Percentiles rank a stretch among this genome's conserved stretches.
Evolutionary conservation across 352 stramenopile species (phyloP).

Genomic region (Phytopythium kandeliae): DNA sequence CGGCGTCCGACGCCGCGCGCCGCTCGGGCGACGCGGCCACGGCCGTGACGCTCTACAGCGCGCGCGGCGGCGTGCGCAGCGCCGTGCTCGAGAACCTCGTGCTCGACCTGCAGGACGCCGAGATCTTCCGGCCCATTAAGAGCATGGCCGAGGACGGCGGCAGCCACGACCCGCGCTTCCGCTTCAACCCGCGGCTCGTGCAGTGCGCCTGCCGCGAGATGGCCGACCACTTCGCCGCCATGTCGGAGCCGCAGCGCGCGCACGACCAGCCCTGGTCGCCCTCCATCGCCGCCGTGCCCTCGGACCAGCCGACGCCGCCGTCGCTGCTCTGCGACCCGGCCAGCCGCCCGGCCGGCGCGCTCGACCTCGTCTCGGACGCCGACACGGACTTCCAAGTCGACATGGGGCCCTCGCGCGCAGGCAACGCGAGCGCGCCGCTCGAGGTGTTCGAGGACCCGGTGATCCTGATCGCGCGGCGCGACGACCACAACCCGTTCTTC

Average conservation of each 20-base stretch:
- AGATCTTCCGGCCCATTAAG: slow-evolving; percentile 20
- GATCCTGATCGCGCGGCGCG: slow-evolving; percentile 23
- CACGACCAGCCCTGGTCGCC: slow-evolving; percentile 18
- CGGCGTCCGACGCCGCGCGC: slow-evolving; percentile 11
- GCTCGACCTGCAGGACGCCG: slow-evolving; percentile 29
- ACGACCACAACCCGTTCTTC: slow-evolving; percentile 55
- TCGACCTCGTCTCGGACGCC: not conserved
- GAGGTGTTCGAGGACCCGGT: no score
- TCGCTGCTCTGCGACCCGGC: slow-evolving; percentile 1
- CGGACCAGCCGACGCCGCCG: not conserved
- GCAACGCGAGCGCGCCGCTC: not conserved
- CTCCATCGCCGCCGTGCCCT: slow-evolving; percentile 1
- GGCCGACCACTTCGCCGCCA: slow-evolving; percentile 7
- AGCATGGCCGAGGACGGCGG: no score
- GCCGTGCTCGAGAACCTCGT: slow-evolving; percentile 39
- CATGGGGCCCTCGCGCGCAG: no score
- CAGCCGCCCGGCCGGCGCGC: not conserved
- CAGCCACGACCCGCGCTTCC: no score
- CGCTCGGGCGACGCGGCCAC: slow-evolving; percentile 16
- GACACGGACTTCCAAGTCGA: no score
- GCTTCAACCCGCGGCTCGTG: no score
- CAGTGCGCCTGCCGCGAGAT: slow-evolving; percentile 19
- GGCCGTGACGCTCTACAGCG: slow-evolving; percentile 24
- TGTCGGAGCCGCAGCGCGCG: slow-evolving; percentile 14
- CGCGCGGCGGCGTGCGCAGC: slow-evolving; percentile 18